Base-by-base conservation (phyloP, 371 early-diverging fungal genomes). In the Apophysomyces trapeziformis region DNA sequence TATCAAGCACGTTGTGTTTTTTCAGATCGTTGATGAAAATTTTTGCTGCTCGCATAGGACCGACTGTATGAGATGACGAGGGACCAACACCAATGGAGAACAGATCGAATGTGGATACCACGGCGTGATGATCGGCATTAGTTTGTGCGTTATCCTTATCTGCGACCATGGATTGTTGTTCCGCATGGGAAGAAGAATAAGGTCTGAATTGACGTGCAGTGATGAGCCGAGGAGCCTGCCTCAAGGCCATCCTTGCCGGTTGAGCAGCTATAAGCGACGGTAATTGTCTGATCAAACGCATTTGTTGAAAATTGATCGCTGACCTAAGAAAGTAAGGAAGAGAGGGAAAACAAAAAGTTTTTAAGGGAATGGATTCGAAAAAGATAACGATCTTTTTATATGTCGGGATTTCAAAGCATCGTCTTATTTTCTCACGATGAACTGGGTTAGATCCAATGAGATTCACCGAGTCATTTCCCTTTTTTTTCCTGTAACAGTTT, bases 21-120 rank as follows among this genome's bases (percentile, higher is more conserved):
- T 82, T 85, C 44, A 96, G 74, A 67, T 96, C 96, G 64, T 87
- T 87, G 43, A 95, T 86, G 79, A 97, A 97, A 65, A 95, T 95
- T 76, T 93, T 94, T 18, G 95, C 95, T 11, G 98, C 96, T 39
- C 98, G 89, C 96, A 97, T 96, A 6, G 98, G 98, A 13, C 98
- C 98, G 13, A 96, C 96, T 0, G 94, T 94, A 70, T 93, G 93
- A 57, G 93, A 91, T 73, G 94, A 93, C 16, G 94, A 93, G 4
- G 98, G 98, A 1, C 98, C 98, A 16, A 97, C 92, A 38, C 98
- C 96, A 61, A 97, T 95, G 26, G 95, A 94, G 72, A 96, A 97
- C 68, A 97, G 72, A 83, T 97, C 96, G 83, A 97, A 97, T 7
- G 95, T 92, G 43, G 94, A 93, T 6, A 96, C 94, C 1, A 96